Base-by-base conservation (phyloP, 371 early-diverging fungal genomes). In the Apophysomyces ossiformis region DNA sequence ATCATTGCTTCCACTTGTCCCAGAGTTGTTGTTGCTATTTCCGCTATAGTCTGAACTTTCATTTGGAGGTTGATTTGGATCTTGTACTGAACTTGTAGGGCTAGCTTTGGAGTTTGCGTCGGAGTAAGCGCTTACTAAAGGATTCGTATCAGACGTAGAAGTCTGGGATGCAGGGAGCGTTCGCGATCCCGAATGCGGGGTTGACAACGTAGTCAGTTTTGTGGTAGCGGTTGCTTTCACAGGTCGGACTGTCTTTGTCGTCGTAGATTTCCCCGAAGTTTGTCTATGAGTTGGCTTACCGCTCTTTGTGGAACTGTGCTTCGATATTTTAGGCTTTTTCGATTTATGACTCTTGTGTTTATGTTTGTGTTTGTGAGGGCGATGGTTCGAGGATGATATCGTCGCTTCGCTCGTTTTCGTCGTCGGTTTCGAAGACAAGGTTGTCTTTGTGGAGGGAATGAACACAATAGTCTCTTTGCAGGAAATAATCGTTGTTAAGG, bases 391-490 rank as follows among this genome's bases (percentile, higher is more conserved):
- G 7, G 18, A 18, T 1, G 18, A 26, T 9, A 45, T 45, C 5
- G 8, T 45, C 46, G 54, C 9, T 50, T 7, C 21, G 18, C 9
- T 32, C 1, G 41, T 26, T 61, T 44, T 61, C 32, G 44, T 39
- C n/a, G 61, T 61, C 46, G 61, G 5, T 36, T 45, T 60, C 37
- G 60, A 37, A 5, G 60, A 18, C n/a, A 39, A n/a, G 36, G 26
- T 16, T 38, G 66, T 68, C 7, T 60, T 68, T 15, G 68, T 66
- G 36, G 67, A 61, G 7, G 75, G 75, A 11, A 69, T 64, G 57
- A 58, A 63, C 7, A 70, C 64, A 37, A 66, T 58, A 18, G 74
- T 71, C 3, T 57, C 61, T 45, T 54, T 65, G 57, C 76, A 76
- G 36, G 65, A 58, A 15, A 65, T 12, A 18, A 37, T 45, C 15